Base-by-base conservation (phyloP, 139 green algal genomes). In the Eudorina sp. region DNA sequence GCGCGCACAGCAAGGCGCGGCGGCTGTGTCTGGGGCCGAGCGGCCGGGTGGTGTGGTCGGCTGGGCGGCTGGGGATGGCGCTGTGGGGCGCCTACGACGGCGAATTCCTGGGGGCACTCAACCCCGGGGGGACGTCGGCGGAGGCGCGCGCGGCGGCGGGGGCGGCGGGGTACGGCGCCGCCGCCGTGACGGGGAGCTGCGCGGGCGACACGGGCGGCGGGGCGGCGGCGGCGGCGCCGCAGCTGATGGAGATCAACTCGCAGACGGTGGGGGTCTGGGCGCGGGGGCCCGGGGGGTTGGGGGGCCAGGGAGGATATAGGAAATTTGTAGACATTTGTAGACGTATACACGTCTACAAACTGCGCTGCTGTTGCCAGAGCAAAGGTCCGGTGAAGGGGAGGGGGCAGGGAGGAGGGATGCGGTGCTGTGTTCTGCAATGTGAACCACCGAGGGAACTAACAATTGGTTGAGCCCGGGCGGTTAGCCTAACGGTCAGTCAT, bases 31-130 rank as follows among this genome's bases (percentile, higher is more conserved):
- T 91, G 31, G 82, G 75, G 13, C 58, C 66, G 38, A 55, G 90
- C 43, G 90, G 90, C 13, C 75, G 86, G 5, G 89, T 96, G 27
- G 55, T 97, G 85, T 97, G 94, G 95, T 92, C 55, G 25, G 90
- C 85, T 13, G 91, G 94, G 23, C 53, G 84, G 34, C 89, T 83
- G 18, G 91, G 80, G 36, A 46, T 97, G 62, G 72, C 83, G 62
- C 84, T 97, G 70, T 97, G 95, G 95, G 93, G 90, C 34, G 91
- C 94, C 34, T 86, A 92, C 77, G 94, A 85, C 83, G 82, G 82
- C 8, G 74, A 89, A 62, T 92, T 60, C 31, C 58, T 83, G 29
- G 88, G 81, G 31, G 74, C 36, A 18, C 46, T 87, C 31, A 68
- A 23, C 19, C 60, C 76, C 19, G 80, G 60, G 7, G n/a, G 29